A percentile compares a stretch with the other conserved stretches of the same genome.
These are phyloP conservation scores for Effrenium voratum DNA, from an alignment of 73 alveolate species.

Conservation along the genomic window DNA sequence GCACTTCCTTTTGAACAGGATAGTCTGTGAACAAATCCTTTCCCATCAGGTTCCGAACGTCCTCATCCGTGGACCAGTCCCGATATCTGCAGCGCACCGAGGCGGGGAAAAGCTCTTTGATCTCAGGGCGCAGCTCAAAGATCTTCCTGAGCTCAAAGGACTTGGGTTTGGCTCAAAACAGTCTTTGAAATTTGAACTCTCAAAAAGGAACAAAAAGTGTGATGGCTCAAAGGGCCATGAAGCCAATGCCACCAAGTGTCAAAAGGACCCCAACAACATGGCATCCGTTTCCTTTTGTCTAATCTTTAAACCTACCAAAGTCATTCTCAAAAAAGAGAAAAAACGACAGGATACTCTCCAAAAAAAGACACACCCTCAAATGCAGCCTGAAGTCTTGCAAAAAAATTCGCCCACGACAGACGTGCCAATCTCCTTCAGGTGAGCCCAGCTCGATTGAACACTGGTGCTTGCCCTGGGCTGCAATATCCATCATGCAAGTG, in stretches of 20 bases:
- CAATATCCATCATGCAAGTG: not conserved
- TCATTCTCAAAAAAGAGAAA: too few relatives aligned
- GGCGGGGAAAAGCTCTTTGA: conserved; percentile 47
- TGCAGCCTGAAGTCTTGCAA: conserved; percentile 47
- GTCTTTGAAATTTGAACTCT: too few relatives aligned
- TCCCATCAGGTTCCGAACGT: too few relatives aligned
- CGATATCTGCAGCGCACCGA: conserved; percentile 83
- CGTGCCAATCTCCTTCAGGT: conserved; percentile 83
- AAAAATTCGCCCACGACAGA: conserved; percentile 67
- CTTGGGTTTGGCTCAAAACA: too few relatives aligned
- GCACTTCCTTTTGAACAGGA: not conserved
- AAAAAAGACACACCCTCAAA: not conserved
- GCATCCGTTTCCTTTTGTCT: too few relatives aligned
- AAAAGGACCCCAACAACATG: too few relatives aligned
- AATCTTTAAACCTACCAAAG: too few relatives aligned
- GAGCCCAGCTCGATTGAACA: conserved; percentile 85
- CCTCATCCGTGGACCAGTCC: conserved; percentile 88
- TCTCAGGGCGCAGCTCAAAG: conserved; percentile 53
- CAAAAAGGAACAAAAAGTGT: too few relatives aligned
- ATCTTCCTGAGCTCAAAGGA: conserved; percentile 61
- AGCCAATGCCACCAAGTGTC: too few relatives aligned
- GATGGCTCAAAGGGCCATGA: too few relatives aligned
- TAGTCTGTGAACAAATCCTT: too few relatives aligned
- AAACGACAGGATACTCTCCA: too few relatives aligned
- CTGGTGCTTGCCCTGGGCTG: not conserved